These are phyloP conservation scores for Cordyceps pruinosa DNA, from an alignment of 2,329 filamentous ascomycete genomes.

Conservation along the genomic window DNA sequence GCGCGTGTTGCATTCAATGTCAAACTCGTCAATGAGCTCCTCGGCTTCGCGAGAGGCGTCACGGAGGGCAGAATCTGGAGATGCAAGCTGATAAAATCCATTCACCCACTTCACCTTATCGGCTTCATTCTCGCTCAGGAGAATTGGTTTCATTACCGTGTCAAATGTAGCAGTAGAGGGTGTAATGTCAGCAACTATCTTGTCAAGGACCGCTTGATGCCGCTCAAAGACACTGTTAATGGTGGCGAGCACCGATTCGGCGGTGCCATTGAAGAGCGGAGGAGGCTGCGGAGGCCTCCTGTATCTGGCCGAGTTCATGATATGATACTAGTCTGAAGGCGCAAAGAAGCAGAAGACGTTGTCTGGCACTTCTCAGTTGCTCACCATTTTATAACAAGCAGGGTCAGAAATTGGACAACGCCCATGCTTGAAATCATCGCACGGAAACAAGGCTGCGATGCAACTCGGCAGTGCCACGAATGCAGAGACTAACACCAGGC, in stretches of 20 bases:
- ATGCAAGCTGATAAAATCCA: constrained; percentile 76
- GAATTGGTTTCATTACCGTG: constrained; percentile 58
- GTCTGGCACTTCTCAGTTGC: not conserved
- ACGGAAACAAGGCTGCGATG: not conserved
- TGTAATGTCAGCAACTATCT: constrained; percentile 55
- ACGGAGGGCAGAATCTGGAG: constrained; percentile 59
- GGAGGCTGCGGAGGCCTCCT: constrained; percentile 70
- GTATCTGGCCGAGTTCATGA: constrained; percentile 61
- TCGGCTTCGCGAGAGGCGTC: constrained; percentile 72
- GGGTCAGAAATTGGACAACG: not conserved
- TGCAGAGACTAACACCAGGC: not conserved
- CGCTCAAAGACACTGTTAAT: constrained; percentile 59
- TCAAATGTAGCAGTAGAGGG: constrained; percentile 45
- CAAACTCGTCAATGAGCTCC: constrained; percentile 68
- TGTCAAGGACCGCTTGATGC: constrained; percentile 59
- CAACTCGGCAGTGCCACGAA: not conserved
- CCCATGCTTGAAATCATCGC: not conserved
- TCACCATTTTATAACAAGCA: not conserved
- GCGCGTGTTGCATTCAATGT: constrained; percentile 72
- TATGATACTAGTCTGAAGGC: constrained; percentile 24
- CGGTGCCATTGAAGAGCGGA: constrained; percentile 69
- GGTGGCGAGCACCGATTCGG: constrained; percentile 59
- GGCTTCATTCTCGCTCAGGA: constrained; percentile 62
- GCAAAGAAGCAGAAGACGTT: not conserved
- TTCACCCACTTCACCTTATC: constrained; percentile 58